Evolutionary conservation across 306 rosid species (phyloP).

Genomic region (Inga leiocalycina): DNA sequence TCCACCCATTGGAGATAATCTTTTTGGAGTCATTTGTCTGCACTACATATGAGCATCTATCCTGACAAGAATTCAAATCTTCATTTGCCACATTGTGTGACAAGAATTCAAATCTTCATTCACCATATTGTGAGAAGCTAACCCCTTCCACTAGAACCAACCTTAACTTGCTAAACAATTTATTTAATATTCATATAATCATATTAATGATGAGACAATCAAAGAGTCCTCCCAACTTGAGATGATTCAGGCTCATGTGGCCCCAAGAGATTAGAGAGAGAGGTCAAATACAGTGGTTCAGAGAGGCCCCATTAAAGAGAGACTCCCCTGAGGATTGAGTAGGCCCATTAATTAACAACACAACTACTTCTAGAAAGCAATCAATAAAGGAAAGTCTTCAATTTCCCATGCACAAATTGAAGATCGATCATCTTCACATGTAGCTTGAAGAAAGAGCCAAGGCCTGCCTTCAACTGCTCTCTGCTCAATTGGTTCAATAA

Average conservation of each 20-base stretch:
- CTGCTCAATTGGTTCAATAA: not conserved
- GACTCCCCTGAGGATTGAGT: not conserved
- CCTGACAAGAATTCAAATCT: no score
- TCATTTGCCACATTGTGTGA: no score
- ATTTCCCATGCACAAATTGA: not conserved
- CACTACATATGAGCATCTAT: no score
- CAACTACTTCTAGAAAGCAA: not conserved
- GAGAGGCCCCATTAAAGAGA: not conserved
- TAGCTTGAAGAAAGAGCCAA: not conserved
- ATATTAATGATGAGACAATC: not conserved
- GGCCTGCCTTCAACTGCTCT: not conserved
- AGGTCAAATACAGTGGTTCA: not conserved
- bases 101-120: no score
- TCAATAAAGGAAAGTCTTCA: not conserved
- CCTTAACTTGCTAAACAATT: no score
- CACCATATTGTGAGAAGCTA: no score
- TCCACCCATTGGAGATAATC: no score
- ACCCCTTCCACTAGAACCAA: no score
- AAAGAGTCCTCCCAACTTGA: not conserved
- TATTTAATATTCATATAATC: not conserved
- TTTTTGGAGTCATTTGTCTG: no score
- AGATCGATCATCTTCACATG: not conserved
- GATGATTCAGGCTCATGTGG: not conserved
- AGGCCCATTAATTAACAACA: not conserved
- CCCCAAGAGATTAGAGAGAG: not conserved